Conservation (phyloP, 371 early-diverging fungal genomes). For the Mortierella sp. region DNA sequence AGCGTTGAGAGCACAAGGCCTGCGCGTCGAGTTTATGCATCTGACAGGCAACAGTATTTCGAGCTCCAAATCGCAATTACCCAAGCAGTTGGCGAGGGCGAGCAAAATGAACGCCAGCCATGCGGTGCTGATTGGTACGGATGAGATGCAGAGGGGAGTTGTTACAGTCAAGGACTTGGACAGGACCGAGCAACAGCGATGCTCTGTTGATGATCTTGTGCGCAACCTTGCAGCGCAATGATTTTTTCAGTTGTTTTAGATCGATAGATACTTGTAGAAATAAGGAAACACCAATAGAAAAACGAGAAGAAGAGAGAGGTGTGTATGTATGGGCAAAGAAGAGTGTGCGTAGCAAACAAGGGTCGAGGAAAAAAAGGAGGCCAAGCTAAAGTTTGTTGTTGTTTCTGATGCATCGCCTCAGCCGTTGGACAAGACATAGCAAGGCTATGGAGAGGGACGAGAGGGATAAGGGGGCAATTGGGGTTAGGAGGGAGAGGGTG, state of each 20-base stretch:
- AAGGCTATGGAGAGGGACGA: too few relatives aligned
- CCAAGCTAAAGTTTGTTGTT: neutral
- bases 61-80: conserved; percentile 33
- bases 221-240: conserved; percentile 8
- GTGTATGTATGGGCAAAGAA: neutral
- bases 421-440: neutral
- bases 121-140: conserved; percentile 51
- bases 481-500: neutral
- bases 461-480: too few relatives aligned
- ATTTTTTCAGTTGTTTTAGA: neutral
- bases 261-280: neutral
- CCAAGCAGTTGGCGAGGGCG: conserved; percentile 44
- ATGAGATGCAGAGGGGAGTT: conserved; percentile 41
- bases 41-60: conserved; percentile 12
- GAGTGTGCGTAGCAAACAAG: neutral
- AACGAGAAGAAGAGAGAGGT: neutral
- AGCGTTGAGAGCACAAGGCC: conserved; percentile 30
- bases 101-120: conserved; percentile 53
- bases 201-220: conserved; percentile 31
- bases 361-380: too few relatives aligned
- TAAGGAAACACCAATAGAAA: neutral
- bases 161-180: conserved; percentile 51
- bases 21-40: conserved; percentile 48
- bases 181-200: conserved; percentile 37
- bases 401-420: neutral